Conservation (phyloP, 2,329 filamentous ascomycete genomes). For the Domatiomyces catenatus region DNA sequence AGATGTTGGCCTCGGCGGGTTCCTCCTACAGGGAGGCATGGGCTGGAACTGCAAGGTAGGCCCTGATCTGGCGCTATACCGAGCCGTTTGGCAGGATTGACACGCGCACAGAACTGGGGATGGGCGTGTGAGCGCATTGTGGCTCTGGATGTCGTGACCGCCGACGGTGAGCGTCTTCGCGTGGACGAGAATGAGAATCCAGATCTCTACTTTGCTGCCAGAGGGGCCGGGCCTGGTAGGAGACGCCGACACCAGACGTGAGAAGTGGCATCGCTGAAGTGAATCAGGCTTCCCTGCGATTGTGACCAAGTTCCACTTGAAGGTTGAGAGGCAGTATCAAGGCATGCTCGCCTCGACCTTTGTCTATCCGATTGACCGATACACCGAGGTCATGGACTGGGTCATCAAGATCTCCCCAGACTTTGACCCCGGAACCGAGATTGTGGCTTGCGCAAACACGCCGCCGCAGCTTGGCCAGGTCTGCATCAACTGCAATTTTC, state of each 20-base stretch:
- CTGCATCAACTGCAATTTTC: conserved; percentile 6
- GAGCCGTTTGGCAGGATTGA: background rate
- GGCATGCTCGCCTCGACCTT: conserved; percentile 27
- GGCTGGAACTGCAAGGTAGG: conserved; percentile 39
- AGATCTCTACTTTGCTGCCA: conserved; percentile 36
- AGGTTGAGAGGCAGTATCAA: background rate
- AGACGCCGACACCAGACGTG: background rate
- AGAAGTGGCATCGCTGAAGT: background rate
- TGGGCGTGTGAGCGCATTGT: conserved; percentile 37
- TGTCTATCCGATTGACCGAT: conserved; percentile 33
- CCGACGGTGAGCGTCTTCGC: conserved; percentile 26
- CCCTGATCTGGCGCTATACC: background rate
- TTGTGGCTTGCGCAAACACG: conserved; percentile 5
- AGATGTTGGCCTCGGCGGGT: conserved; percentile 42
- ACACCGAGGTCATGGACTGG: conserved; percentile 34
- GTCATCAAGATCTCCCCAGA: conserved; percentile 24
- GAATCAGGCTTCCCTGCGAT: conserved; percentile 32
- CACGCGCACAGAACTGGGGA: conserved; percentile 34
- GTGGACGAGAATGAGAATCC: conserved; percentile 26
- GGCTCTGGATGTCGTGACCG: conserved; percentile 35
- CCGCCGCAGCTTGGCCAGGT: conserved; percentile 3
- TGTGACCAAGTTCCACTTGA: conserved; percentile 37
- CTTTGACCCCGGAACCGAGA: conserved; percentile 7
- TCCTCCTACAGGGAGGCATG: conserved; percentile 42
- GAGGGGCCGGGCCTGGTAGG: conserved; percentile 32